phyloP scores from a whole-genome alignment of 2,329 filamentous ascomycete species.

The Rutstroemia sp. region DNA sequence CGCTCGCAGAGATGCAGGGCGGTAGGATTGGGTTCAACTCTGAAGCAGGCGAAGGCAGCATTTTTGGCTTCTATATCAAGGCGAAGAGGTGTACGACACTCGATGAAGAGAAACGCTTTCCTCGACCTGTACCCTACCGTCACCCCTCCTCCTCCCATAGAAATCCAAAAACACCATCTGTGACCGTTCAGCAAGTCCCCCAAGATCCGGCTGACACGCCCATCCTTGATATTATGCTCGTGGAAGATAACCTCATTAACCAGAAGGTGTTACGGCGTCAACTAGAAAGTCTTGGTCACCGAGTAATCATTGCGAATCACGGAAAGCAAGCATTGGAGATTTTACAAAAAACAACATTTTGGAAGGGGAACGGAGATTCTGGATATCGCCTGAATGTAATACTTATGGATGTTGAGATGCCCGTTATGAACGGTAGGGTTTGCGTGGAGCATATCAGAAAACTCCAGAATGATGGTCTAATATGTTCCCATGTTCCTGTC shows the following conservation, averaged over 20 bases:
- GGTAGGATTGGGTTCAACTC: conserved; percentile 72
- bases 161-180: neutral
- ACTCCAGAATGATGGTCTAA: conserved; percentile 49
- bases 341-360: conserved; percentile 31
- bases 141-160: neutral
- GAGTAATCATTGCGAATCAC: conserved; percentile 56
- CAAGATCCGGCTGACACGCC: neutral
- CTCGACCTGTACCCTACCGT: neutral
- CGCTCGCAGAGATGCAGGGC: conserved; percentile 72
- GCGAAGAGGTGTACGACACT: neutral
- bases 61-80: conserved; percentile 64
- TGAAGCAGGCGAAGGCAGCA: conserved; percentile 60
- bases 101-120: neutral
- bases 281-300: conserved; percentile 51
- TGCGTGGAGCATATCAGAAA: conserved; percentile 62
- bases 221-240: conserved; percentile 43
- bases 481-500: conserved; percentile 60
- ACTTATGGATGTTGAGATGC: conserved; percentile 77
- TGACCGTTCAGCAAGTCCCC: neutral
- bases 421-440: conserved; percentile 71
- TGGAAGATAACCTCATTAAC: conserved; percentile 64
- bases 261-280: conserved; percentile 58
- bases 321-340: conserved; percentile 54
- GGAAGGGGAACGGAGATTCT: conserved; percentile 35
- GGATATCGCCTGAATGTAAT: conserved; percentile 47